A percentile compares a stretch with the other conserved stretches of the same genome.
These are phyloP conservation scores for Mycena amicta DNA, from an alignment of 768 basidiomycete species.

Conservation along the genomic window DNA sequence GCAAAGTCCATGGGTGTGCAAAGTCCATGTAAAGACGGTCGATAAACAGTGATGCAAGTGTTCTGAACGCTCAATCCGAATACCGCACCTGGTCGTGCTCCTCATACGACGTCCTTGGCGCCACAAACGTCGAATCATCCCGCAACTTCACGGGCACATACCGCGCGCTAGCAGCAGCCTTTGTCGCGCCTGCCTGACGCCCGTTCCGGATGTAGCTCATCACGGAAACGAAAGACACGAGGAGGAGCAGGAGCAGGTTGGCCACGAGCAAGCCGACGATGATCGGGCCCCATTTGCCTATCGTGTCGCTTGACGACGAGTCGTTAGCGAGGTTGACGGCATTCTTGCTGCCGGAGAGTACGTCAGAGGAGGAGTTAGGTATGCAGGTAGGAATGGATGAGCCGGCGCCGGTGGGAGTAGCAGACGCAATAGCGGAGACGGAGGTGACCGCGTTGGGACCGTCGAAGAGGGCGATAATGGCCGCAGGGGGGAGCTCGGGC, in stretches of 20 bases:
- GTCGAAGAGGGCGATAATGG: conserved; percentile 24
- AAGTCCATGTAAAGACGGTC: no score
- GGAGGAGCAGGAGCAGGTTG: conserved; percentile 30
- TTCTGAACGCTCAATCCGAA: conserved; percentile 1
- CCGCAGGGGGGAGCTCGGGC: conserved; percentile 30
- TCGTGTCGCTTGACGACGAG: background rate
- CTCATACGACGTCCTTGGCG: background rate
- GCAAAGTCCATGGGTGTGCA: no score
- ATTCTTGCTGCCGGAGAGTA: conserved; percentile 1
- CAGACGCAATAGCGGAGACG: background rate
- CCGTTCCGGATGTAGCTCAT: conserved; percentile 31
- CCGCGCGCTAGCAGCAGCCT: background rate
- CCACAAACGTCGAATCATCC: conserved; percentile 10
- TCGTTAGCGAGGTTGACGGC: conserved; percentile 13
- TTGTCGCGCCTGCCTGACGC: conserved; percentile 8
- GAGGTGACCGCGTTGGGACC: conserved; percentile 2
- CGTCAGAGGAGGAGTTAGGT: conserved; percentile 1
- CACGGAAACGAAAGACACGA: conserved; percentile 23
- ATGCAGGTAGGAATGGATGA: background rate
- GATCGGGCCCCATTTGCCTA: conserved; percentile 28
- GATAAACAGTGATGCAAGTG: no score
- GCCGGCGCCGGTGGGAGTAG: background rate
- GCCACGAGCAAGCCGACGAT: conserved; percentile 30
- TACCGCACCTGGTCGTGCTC: background rate
- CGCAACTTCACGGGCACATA: conserved; percentile 18